Evolutionary conservation across 148 eudicot genomes (phyloP).

Genomic region (Mesembryanthemum crystallinum): DNA sequence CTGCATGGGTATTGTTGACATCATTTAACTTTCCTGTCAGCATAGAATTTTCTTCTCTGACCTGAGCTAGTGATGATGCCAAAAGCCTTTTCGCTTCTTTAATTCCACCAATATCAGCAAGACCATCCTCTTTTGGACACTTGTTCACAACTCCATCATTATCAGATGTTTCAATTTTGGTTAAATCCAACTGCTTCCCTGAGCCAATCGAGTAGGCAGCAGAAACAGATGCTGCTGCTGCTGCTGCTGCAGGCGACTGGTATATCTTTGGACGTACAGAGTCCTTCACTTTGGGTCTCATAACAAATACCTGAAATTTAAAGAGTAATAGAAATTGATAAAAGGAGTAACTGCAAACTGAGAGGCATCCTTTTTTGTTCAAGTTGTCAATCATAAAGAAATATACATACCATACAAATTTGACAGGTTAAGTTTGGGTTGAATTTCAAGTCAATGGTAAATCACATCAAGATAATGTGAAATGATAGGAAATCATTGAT

Average conservation of each 20-base stretch:
- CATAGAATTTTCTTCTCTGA: conserved; percentile 56
- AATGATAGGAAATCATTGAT: too few relatives aligned
- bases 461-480: too few relatives aligned
- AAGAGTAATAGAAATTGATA: not conserved
- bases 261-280: conserved; percentile 67
- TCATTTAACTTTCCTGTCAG: conserved; percentile 74
- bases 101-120: conserved; percentile 30
- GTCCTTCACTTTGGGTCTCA: conserved; percentile 81
- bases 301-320: conserved; percentile 56
- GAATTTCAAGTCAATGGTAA: too few relatives aligned
- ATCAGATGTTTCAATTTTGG: conserved; percentile 33
- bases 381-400: not conserved
- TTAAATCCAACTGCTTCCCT: conserved; percentile 39
- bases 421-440: too few relatives aligned
- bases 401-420: not conserved
- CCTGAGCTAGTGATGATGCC: conserved; percentile 59
- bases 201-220: conserved; percentile 75
- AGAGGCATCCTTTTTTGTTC: not conserved
- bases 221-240: conserved; percentile 96
- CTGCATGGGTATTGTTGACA: conserved; percentile 51
- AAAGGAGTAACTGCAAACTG: not conserved
- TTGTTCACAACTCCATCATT: conserved; percentile 30
- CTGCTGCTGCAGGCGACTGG: conserved; percentile 93
- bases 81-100: conserved; percentile 54
- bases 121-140: conserved; percentile 34